Evolutionary conservation across 208 protist species (phyloP).

Genomic region (Strigomonas galati): DNA sequence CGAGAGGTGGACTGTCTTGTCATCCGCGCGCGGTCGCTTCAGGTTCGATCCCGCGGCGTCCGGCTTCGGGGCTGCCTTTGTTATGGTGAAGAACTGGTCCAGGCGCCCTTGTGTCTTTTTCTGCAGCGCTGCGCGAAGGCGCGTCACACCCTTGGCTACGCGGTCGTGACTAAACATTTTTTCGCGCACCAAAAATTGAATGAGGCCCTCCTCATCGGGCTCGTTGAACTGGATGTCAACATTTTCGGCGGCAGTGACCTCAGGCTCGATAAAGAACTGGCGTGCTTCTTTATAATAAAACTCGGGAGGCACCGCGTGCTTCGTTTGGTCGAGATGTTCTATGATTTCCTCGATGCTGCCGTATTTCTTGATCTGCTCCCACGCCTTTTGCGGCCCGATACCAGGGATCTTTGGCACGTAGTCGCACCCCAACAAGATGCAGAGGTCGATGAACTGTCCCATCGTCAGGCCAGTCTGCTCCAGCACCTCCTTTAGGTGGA

Average conservation of each 20-base stretch:
- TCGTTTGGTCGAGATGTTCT: conserved; percentile 85
- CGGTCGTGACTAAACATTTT: conserved; percentile 96
- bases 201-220: conserved; percentile 96
- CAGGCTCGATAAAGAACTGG: conserved; percentile 91
- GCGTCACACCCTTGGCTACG: conserved; percentile 78
- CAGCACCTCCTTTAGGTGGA: conserved; percentile 90
- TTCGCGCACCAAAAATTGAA: conserved; percentile 97
- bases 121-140: conserved; percentile 59
- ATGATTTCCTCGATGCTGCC: conserved; percentile 95
- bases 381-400: conserved; percentile 96
- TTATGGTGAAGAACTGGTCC: conserved; percentile 89
- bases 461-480: conserved; percentile 79
- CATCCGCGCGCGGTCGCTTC: conserved; percentile 49
- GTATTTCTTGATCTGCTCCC: conserved; percentile 95
- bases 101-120: conserved; percentile 86
- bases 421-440: conserved; percentile 99
- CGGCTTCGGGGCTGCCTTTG: conserved; percentile 8
- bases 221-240: conserved; percentile 92
- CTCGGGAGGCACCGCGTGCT: conserved; percentile 77
- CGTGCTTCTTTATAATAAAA: conserved; percentile 91
- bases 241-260: conserved; percentile 75
- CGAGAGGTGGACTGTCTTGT: conserved; percentile 26
- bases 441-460: conserved; percentile 98
- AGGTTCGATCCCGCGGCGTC: conserved; percentile 19
- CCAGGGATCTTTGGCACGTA: conserved; percentile 98